A percentile compares a stretch with the other conserved stretches of the same genome.
phyloP scores from a whole-genome alignment of 805 yeast genomes.

The Kuraishia molischiana region DNA sequence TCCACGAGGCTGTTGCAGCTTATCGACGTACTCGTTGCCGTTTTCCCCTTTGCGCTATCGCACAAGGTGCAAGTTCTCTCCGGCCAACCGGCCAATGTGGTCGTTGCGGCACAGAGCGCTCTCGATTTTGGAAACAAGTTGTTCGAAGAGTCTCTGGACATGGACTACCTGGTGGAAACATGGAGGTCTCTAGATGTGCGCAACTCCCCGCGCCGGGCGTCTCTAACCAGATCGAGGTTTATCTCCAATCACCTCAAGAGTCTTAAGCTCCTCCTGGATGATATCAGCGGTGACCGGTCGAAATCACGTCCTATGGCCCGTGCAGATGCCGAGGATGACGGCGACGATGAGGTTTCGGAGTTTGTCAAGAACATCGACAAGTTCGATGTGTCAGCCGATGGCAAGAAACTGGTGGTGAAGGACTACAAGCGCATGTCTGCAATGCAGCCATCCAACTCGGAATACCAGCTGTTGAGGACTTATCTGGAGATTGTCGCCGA shows the following conservation, averaged over 20 bases:
- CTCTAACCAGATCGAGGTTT: slow-evolving; percentile 15
- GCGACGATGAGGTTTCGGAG: slow-evolving; percentile 18
- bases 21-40: slow-evolving; percentile 16
- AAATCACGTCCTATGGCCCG: background rate
- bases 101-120: slow-evolving; percentile 3
- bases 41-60: slow-evolving; percentile 19
- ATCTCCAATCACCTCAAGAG: slow-evolving; percentile 17
- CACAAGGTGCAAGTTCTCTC: slow-evolving; percentile 12
- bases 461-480: slow-evolving; percentile 53
- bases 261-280: slow-evolving; percentile 15
- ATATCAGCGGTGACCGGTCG: slow-evolving; percentile 6
- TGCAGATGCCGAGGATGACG: slow-evolving; percentile 32
- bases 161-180: slow-evolving; percentile 14
- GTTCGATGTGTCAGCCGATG: slow-evolving; percentile 29
- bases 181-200: slow-evolving; percentile 18
- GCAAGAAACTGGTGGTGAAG: slow-evolving; percentile 26
- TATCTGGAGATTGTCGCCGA: slow-evolving; percentile 59
- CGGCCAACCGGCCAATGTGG: background rate
- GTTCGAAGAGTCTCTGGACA: slow-evolving; percentile 15
- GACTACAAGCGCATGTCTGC: slow-evolving; percentile 48
- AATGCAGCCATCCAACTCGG: slow-evolving; percentile 49
- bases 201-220: slow-evolving; percentile 12
- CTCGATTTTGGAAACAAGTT: slow-evolving; percentile 13
- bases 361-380: slow-evolving; percentile 20
- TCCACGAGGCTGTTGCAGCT: slow-evolving; percentile 7